phyloP scores from a whole-genome alignment of 768 basidiomycete species.

The Lentinula aciculospora region DNA sequence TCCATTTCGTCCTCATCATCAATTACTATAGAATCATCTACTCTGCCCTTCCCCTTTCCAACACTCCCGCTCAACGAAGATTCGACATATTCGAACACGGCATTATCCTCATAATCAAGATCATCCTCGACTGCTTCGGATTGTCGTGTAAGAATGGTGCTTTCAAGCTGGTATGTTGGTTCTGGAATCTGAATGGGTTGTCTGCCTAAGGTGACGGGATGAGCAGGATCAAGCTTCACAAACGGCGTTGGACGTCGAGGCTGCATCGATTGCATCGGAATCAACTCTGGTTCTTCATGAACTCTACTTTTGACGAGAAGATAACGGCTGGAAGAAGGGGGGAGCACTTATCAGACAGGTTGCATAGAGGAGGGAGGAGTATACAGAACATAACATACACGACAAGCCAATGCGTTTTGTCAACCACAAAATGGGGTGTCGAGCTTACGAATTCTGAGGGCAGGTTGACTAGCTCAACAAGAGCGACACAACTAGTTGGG shows the following conservation, averaged over 20 bases:
- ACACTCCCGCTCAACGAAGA: neutral
- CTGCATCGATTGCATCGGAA: conserved; percentile 13
- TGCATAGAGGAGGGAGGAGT: neutral
- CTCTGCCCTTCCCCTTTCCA: conserved; percentile 10
- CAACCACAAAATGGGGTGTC: conserved; percentile 52
- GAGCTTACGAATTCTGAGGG: conserved; percentile 48
- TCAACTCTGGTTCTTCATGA: neutral
- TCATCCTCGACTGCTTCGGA: conserved; percentile 36
- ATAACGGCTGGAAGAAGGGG: conserved; percentile 41
- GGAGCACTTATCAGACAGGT: neutral
- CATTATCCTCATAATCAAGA: conserved; percentile 45
- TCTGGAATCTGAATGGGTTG: conserved; percentile 48
- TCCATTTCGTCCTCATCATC: conserved; percentile 14
- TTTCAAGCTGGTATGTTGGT: conserved; percentile 48
- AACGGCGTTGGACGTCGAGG: conserved; percentile 23
- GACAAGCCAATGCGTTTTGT: conserved; percentile 65
- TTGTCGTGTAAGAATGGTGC: conserved; percentile 34
- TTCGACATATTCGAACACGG: conserved; percentile 31
- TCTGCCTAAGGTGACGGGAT: conserved; percentile 33
- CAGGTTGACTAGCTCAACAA: conserved; percentile 64
- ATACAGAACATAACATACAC: conserved; percentile 50
- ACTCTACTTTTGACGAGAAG: conserved; percentile 42
- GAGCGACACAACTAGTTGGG: conserved; percentile 46
- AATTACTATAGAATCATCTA: conserved; percentile 14
- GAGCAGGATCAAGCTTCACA: conserved; percentile 43